Percentiles rank a stretch among this genome's conserved stretches.
phyloP scores from a whole-genome alignment of 331 rosid species.

The Pyracantha coccinea region DNA sequence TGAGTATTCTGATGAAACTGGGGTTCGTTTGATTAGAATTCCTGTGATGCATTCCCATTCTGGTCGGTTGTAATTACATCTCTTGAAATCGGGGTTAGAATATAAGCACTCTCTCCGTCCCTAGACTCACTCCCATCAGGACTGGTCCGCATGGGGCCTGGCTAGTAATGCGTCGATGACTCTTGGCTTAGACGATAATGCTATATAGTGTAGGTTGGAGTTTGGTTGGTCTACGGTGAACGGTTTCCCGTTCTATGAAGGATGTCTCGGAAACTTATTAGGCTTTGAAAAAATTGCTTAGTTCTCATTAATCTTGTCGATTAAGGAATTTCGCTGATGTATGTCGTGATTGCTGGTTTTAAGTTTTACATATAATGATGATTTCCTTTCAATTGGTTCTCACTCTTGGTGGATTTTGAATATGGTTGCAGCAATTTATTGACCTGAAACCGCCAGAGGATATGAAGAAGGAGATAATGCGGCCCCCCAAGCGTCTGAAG shows the following conservation, averaged over 20 bases:
- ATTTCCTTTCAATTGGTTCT: no score
- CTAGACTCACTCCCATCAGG: no score
- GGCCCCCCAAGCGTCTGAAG: conserved; percentile 60
- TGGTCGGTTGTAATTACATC: neutral
- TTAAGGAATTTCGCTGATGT: neutral
- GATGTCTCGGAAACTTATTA: neutral
- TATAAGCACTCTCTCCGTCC: neutral
- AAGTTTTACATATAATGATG: no score
- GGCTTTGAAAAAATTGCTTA: neutral
- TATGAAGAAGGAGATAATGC: conserved; percentile 54
- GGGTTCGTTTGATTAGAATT: neutral
- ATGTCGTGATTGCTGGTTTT: neutral
- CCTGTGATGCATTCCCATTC: neutral
- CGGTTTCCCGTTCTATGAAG: neutral
- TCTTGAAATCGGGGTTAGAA: neutral
- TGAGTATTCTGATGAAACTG: neutral
- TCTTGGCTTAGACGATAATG: neutral
- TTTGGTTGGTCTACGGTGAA: neutral
- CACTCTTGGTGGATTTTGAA: neutral
- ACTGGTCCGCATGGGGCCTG: no score
- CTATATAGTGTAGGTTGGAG: neutral
- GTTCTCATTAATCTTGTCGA: neutral
- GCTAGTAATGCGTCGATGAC: neutral
- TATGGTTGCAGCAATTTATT: conserved; percentile 69
- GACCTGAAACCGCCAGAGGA: conserved; percentile 62